Conservation (phyloP, 768 basidiomycete genomes). For the Suillus subalutaceus region DNA sequence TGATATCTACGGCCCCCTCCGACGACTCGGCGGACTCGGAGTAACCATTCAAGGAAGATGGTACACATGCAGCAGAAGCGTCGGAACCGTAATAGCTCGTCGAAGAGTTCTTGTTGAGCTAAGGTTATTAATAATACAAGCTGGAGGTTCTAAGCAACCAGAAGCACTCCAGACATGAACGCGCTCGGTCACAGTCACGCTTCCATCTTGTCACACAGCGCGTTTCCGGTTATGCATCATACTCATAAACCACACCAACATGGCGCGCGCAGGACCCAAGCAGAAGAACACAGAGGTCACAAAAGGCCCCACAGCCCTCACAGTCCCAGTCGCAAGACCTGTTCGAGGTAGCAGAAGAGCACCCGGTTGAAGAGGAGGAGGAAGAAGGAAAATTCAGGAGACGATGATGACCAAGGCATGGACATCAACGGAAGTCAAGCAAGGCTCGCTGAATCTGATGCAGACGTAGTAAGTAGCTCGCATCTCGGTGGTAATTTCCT, state of each 20-base stretch:
- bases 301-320: conserved; percentile 38
- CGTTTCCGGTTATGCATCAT: conserved; percentile 11
- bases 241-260: conserved; percentile 12
- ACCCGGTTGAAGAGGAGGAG: conserved; percentile 36
- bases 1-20: too few species aligned
- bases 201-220: neutral
- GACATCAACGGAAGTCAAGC: conserved; percentile 38
- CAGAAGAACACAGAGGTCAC: conserved; percentile 40
- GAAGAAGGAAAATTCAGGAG: conserved; percentile 36
- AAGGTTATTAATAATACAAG: too few species aligned
- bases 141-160: neutral
- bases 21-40: too few species aligned
- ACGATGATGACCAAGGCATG: conserved; percentile 26
- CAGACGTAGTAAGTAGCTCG: conserved; percentile 21
- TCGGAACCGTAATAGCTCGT: neutral
- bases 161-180: conserved; percentile 3
- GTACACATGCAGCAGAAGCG: neutral
- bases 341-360: conserved; percentile 27
- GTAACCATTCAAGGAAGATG: neutral
- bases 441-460: conserved; percentile 20
- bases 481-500: neutral
- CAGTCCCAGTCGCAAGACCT: conserved; percentile 44
- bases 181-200: conserved; percentile 20
- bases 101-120: neutral
- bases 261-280: conserved; percentile 39